phyloP scores from a whole-genome alignment of 116 monocot genomes.

The Posidonia oceanica region DNA sequence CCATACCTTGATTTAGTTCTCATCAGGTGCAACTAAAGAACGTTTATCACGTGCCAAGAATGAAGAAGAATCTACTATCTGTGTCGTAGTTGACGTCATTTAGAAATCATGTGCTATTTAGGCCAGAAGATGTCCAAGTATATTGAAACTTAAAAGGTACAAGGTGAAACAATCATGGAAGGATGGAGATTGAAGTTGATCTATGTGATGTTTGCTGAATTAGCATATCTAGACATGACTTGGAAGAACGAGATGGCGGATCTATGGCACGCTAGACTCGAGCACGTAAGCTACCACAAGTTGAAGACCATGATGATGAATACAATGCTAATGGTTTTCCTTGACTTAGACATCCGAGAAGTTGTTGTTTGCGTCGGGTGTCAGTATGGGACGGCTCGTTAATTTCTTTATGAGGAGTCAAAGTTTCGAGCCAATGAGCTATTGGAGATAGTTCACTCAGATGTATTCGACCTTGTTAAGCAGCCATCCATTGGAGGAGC shows the following conservation, averaged over 20 bases:
- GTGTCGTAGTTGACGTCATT: background rate
- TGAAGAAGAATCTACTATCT: background rate
- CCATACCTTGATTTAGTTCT: background rate
- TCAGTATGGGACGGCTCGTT: background rate
- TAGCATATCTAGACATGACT: constrained; percentile 7
- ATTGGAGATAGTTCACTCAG: background rate
- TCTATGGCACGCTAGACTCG: constrained; percentile 3
- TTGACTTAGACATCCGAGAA: background rate
- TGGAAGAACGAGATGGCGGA: background rate
- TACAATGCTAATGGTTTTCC: background rate
- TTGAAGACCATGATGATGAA: background rate
- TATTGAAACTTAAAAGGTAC: background rate
- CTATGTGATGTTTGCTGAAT: constrained; percentile 8
- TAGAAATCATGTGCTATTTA: background rate
- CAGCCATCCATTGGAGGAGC: constrained; percentile 1
- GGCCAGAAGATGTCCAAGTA: constrained; percentile 1
- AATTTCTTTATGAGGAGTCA: background rate
- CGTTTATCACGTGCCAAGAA: background rate
- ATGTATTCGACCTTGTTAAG: constrained; percentile 12
- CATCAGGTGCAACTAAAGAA: background rate
- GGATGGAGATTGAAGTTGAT: constrained; percentile 5
- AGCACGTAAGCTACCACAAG: constrained; percentile 3
- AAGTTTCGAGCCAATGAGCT: background rate
- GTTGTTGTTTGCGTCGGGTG: background rate
- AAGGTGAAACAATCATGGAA: background rate